These are phyloP conservation scores for Ascoidea rubescens DNA, from an alignment of 805 yeast genomes.

Conservation along the genomic window DNA sequence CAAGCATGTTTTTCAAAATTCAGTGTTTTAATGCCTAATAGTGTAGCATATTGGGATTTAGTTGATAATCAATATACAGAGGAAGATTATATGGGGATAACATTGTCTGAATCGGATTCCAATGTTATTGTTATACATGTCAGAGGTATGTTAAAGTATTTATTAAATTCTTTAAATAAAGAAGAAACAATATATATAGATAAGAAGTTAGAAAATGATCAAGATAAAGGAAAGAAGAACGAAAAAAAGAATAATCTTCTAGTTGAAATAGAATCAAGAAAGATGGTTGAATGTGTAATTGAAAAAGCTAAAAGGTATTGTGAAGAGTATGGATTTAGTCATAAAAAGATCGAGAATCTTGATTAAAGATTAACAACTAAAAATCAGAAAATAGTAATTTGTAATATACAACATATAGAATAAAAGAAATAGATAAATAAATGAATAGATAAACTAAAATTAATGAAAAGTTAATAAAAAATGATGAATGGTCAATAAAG, in stretches of 20 bases:
- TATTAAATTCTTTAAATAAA: neutral
- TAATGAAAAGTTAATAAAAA: too few relatives aligned
- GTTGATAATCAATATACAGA: neutral
- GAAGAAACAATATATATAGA: too few relatives aligned
- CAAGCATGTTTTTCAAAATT: neutral
- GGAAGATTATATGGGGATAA: neutral
- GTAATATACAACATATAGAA: too few relatives aligned
- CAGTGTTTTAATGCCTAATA: neutral
- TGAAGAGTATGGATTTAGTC: neutral
- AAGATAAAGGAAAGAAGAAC: neutral
- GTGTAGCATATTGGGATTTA: neutral
- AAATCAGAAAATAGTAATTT: too few relatives aligned
- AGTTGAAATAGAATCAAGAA: neutral
- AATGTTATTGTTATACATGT: slow-evolving; percentile 1
- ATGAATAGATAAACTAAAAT: too few relatives aligned
- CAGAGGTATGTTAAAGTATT: slow-evolving; percentile 1
- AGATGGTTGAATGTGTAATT: neutral
- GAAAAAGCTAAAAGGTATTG: slow-evolving; percentile 1
- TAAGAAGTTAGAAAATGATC: neutral
- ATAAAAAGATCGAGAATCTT: neutral
- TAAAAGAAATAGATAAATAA: too few relatives aligned
- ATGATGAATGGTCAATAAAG: too few relatives aligned
- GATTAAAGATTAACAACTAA: too few relatives aligned
- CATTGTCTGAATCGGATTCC: slow-evolving; percentile 1
- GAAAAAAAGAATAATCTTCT: neutral